Evolutionary conservation across 2,329 filamentous ascomycete genomes (phyloP).

Genomic region (Penicillium sp.): DNA sequence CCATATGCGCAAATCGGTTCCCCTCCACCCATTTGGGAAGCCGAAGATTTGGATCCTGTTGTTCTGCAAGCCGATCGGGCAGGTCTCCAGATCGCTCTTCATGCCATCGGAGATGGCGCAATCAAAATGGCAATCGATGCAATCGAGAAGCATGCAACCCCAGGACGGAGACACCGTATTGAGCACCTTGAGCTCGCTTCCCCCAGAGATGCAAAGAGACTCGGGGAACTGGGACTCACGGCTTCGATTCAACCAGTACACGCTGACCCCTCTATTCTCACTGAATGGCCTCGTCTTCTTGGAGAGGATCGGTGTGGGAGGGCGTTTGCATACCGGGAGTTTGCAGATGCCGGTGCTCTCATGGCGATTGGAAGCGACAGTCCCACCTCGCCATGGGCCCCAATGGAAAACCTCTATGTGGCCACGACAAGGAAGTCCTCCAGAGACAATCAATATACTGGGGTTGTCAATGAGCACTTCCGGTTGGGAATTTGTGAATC

Average conservation of each 20-base stretch:
- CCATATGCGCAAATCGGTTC: slow-evolving; percentile 41
- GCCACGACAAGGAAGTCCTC: slow-evolving; percentile 50
- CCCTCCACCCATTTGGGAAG: slow-evolving; percentile 44
- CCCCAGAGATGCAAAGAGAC: slow-evolving; percentile 46
- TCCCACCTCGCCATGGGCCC: slow-evolving; percentile 49
- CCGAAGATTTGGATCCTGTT: slow-evolving; percentile 42
- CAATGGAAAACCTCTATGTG: slow-evolving; percentile 50
- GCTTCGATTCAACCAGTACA: slow-evolving; percentile 42
- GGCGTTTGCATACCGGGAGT: slow-evolving; percentile 54
- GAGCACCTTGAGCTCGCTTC: slow-evolving; percentile 54
- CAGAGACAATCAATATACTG: slow-evolving; percentile 36
- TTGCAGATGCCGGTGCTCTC: slow-evolving; percentile 42
- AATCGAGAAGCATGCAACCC: slow-evolving; percentile 25
- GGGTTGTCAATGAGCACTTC: slow-evolving; percentile 46
- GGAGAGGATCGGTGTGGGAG: slow-evolving; percentile 45
- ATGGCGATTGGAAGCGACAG: slow-evolving; percentile 51
- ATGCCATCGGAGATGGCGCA: slow-evolving; percentile 53
- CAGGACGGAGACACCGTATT: slow-evolving; percentile 44
- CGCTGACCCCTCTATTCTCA: slow-evolving; percentile 46
- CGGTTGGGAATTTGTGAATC: slow-evolving; percentile 43
- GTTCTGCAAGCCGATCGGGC: slow-evolving; percentile 45
- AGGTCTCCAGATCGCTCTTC: slow-evolving; percentile 50
- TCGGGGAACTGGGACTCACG: slow-evolving; percentile 48
- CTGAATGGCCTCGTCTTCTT: slow-evolving; percentile 48
- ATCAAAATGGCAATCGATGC: slow-evolving; percentile 48